These are phyloP conservation scores for Artemisia tridentata DNA, from an alignment of 129 eudicot genomes.

Conservation along the genomic window DNA sequence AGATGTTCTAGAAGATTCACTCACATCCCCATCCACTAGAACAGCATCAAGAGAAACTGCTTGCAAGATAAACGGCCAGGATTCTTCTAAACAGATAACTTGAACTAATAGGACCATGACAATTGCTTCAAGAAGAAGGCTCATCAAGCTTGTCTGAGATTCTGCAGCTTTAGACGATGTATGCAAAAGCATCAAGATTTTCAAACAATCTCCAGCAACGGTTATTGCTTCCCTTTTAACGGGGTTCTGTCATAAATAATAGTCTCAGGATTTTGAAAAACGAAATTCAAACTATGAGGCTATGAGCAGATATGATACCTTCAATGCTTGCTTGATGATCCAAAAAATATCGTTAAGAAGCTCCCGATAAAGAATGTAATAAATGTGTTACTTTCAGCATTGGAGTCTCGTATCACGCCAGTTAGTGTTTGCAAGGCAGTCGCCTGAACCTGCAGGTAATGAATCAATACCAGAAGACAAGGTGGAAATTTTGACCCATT, in stretches of 20 bases:
- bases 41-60: too few species aligned
- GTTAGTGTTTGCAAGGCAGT: slow-evolving; percentile 72
- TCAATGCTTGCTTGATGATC: slow-evolving; percentile 45
- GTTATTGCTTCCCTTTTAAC: slow-evolving; percentile 66
- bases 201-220: slow-evolving; percentile 80
- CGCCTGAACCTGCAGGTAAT: slow-evolving; percentile 52
- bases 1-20: too few species aligned
- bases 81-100: too few species aligned
- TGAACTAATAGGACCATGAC: slow-evolving; percentile 63
- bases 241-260: slow-evolving; percentile 48
- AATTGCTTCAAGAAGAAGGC: slow-evolving; percentile 72
- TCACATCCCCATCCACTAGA: too few species aligned
- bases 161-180: slow-evolving; percentile 59
- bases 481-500: background rate
- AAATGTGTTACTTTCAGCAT: slow-evolving; percentile 48
- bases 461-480: background rate
- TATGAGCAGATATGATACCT: slow-evolving; percentile 37
- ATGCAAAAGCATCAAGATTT: slow-evolving; percentile 73
- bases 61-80: too few species aligned
- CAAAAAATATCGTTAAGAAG: slow-evolving; percentile 52
- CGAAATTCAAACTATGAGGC: slow-evolving; percentile 13
- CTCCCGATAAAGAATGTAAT: slow-evolving; percentile 61
- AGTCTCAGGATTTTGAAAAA: slow-evolving; percentile 13
- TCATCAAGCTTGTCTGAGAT: slow-evolving; percentile 66
- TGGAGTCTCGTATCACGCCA: slow-evolving; percentile 49